Base-by-base conservation (phyloP, 2,329 filamentous ascomycete species). In the Colletotrichum lindemuthianum region DNA sequence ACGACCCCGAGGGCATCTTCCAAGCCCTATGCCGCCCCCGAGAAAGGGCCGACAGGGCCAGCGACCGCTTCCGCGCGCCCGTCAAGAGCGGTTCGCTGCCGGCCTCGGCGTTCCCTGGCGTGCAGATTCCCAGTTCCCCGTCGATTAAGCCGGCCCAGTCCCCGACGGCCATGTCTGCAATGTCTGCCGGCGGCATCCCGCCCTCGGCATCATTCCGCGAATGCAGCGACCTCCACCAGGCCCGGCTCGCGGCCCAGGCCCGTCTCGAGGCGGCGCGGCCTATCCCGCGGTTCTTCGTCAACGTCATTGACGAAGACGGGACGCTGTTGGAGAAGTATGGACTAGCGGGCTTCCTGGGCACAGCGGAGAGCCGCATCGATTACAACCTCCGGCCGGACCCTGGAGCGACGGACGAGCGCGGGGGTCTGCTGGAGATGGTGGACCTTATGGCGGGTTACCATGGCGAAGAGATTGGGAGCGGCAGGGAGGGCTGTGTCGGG, bases 1-100 rank as follows among this genome's bases (percentile, higher is more conserved):
- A 87, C 61, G 91, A 94, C 68, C 85, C 89, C 1, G 85, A 91
- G 6, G 91, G 90, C 33, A 69, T 86, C 8, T 87, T 93, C 67
- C 91, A 94, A 75, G 77, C 81, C 1, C 81, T 93, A 1, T 94
- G 91, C 74, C 84, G 83, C 47, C 90, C 90, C 1, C 78, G 83
- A 4, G 84, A 85, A 36, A 81, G 81, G 36, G 79, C 86, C 16
- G 82, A 87, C 44, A 77, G 84, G 24, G 79, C 83, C 1, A 76
- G 75, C 9, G 84, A 88, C 66, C 81, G 81, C 24, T 83, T 81
- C 71, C 78, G 77, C 16, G 70, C 69, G 4, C 71, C 63, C 16
- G 60, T 50, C 32, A 32, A 57, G 44, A 60, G 51, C 59, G 45
- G 47, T 9, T 54, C 54, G 7, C 53, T 67, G 15, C 61, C 69